phyloP scores from a whole-genome alignment of 768 basidiomycete genomes.

The Panellus pusillus region DNA sequence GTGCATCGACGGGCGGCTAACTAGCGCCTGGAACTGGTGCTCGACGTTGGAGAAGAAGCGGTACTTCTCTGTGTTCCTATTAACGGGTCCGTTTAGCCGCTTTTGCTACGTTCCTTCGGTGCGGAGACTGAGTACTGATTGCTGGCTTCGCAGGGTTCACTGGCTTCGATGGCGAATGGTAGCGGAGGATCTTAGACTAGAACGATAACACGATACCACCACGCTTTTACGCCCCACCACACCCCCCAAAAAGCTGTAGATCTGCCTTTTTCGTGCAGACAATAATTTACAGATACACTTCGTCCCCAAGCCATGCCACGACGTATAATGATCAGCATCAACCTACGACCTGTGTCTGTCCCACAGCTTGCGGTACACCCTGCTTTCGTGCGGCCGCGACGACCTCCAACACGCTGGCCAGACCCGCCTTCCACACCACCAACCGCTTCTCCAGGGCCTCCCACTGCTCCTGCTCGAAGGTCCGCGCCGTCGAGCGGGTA shows the following conservation, averaged over 20 bases:
- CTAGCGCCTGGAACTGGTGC: constrained; percentile 94
- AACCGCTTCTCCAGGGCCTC: constrained; percentile 71
- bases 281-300: too few species aligned
- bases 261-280: background rate
- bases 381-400: constrained; percentile 57
- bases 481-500: constrained; percentile 69
- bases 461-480: constrained; percentile 82
- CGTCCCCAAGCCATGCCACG: background rate
- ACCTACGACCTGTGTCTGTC: constrained; percentile 23
- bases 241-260: background rate
- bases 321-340: constrained; percentile 20
- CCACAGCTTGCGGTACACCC: constrained; percentile 29
- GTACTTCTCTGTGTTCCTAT: constrained; percentile 76
- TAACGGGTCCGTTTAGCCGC: constrained; percentile 55
- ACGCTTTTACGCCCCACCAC: background rate
- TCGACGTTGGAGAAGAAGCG: constrained; percentile 82
- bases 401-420: constrained; percentile 69
- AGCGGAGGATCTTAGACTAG: constrained; percentile 21
- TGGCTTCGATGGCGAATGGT: constrained; percentile 89
- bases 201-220: constrained; percentile 2
- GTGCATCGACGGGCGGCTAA: constrained; percentile 80
- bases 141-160: constrained; percentile 56
- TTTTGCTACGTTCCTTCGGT: background rate
- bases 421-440: constrained; percentile 73
- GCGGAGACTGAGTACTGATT: constrained; percentile 3